These are phyloP conservation scores for Euphorbia corollata DNA, from an alignment of 441 rosid genomes.

Conservation along the genomic window DNA sequence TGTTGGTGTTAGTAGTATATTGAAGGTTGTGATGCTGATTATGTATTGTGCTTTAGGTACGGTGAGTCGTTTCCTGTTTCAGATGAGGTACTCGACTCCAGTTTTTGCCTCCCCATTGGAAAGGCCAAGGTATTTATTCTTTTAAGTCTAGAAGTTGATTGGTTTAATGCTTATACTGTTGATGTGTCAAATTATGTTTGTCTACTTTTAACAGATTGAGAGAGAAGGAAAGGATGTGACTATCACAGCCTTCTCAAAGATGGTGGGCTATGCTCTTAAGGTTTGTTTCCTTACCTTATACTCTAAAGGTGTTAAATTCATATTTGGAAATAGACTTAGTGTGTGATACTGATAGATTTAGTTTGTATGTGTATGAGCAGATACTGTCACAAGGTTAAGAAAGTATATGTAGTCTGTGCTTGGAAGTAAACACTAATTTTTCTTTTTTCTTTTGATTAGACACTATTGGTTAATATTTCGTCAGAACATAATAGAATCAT, in stretches of 20 bases:
- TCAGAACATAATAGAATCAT: neutral
- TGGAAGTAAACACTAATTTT: neutral
- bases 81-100: conserved; percentile 85
- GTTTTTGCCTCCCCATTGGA: conserved; percentile 92
- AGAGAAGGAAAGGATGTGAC: conserved; percentile 96
- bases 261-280: conserved; percentile 84
- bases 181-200: neutral
- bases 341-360: neutral
- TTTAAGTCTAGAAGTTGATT: conserved; percentile 9
- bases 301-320: neutral
- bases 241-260: conserved; percentile 73
- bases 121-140: conserved; percentile 62
- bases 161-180: conserved; percentile 19
- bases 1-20: neutral
- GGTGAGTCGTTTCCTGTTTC: conserved; percentile 92
- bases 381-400: neutral
- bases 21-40: conserved; percentile 11
- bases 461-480: neutral
- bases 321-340: neutral
- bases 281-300: conserved; percentile 33
- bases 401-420: neutral
- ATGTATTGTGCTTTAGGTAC: conserved; percentile 40
- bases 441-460: neutral
- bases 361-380: neutral
- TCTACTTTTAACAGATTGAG: conserved; percentile 52